Base-by-base conservation (phyloP, 106 monocot genomes). In the Xerophyta viscosa region DNA sequence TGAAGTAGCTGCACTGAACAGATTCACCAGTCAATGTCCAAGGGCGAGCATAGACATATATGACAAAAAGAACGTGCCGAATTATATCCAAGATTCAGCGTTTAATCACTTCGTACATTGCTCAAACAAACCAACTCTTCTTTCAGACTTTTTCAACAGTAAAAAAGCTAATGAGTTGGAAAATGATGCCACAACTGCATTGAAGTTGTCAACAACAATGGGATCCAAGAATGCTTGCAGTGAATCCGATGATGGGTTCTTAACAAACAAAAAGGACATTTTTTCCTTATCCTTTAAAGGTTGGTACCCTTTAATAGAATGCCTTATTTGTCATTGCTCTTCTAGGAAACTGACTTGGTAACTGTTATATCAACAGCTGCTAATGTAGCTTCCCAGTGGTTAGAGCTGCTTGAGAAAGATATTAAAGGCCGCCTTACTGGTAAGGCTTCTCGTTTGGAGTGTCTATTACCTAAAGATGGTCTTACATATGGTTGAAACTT, bases 391-490 rank as follows among this genome's bases (percentile, higher is more conserved):
- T 78, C 64, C 66, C 84, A 81, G 42, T 94, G 88, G 94, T 62
- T 94, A 75, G 74, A 84, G n/a, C 67, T 94, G 24, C 72, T 94
- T 42, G 78, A 78, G 52, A 72, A 70, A 22, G 88, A 94, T 58
- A 84, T 88, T 22, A 77, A 66, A 70, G 78, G 84, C 7, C 77
- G 94, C 20, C 73, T 84, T 56, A 74, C 83, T 50, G 80, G 94
- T 88, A 67, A n/a, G n/a, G n/a, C n/a, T n/a, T n/a, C n/a, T n/a
- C n/a, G n/a, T n/a, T n/a, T n/a, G n/a, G n/a, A n/a, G n/a, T n/a
- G n/a, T n/a, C n/a, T n/a, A n/a, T n/a, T n/a, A n/a, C n/a, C n/a
- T n/a, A n/a, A n/a, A n/a, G n/a, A n/a, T n/a, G n/a, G n/a, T n/a
- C n/a, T n/a, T n/a, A n/a, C n/a, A n/a, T n/a, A n/a, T n/a, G n/a